Evolutionary conservation across 352 stramenopile genomes (phyloP), one percentile per base, ranked within the genome.

Genomic region (Pythium periplocum): DNA sequence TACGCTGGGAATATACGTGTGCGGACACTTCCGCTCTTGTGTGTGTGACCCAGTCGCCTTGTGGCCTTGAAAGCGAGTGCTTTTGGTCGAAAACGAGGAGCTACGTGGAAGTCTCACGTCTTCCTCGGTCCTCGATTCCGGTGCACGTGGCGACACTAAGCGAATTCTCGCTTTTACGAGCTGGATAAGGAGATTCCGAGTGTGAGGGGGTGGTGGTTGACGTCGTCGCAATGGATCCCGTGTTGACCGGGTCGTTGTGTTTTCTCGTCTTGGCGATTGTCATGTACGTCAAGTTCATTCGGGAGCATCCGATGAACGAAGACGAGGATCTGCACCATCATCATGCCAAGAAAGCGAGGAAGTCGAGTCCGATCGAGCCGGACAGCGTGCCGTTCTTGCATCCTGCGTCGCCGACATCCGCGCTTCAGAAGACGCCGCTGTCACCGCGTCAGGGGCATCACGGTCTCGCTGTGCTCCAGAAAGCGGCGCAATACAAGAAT

Each of bases 281-380:
- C 56, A 90, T 94, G 83, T 94, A 94, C 66, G 75, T 94, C 56
- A 88, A 89, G 54, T 94, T 94, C 52, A 88, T 94, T 54, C 75
- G 82, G 48, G 78, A 89, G 59, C 74, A 87, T 55, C 77, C 72
- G 51, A 73, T 71, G 68, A 46, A 68, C 44, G 78, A 86, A 45
- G 81, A 86, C 43, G 73, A 85, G 38, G 51, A 79, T 4, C 52
- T 64, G 39, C 50, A 54, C 31, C 67, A 80, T 55, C 68, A 76
- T 45, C 60, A 66, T 36, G 48, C 54, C 17, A 48, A 68, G 48
- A 67, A 67, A 46, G 55, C 59, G 37, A 53, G 62, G 42, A 89
- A 87, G 66, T 76, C 60, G 46, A 87, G 77, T 54, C 77, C 78
- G 11, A 66, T 86, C 35, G 78, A 90, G 44, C 66, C 72, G 2